A percentile compares a stretch with the other conserved stretches of the same genome.
Conservation (phyloP, 1,139 yeast genomes). For the Blastobotrys arbuscula region DNA sequence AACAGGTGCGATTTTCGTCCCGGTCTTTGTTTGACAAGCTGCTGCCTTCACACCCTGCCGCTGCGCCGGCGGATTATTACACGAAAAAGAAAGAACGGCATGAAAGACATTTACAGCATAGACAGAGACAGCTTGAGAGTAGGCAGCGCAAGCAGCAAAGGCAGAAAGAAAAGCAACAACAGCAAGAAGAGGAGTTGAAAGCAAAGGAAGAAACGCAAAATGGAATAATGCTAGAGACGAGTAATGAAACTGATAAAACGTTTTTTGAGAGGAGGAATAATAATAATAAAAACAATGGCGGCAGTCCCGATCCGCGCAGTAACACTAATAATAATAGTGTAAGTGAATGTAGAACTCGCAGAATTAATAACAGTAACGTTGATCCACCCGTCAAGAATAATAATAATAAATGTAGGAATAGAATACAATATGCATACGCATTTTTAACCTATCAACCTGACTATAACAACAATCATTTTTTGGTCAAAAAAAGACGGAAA, state of each 20-base stretch:
- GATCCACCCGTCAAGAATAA: background rate
- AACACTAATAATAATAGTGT: too few species aligned
- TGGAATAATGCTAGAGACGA: background rate
- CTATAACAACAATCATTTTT: background rate
- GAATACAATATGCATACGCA: background rate
- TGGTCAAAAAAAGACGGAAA: background rate
- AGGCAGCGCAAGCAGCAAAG: background rate
- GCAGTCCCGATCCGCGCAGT: too few species aligned
- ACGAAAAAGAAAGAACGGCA: background rate
- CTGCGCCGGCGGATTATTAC: background rate
- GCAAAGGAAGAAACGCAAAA: background rate
- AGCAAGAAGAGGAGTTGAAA: background rate
- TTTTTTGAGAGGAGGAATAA: too few species aligned
- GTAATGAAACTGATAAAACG: background rate
- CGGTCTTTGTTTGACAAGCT: conserved; percentile 1
- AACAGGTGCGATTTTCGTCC: background rate
- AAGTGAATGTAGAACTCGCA: too few species aligned
- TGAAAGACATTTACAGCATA: background rate
- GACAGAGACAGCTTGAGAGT: background rate
- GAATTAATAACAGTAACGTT: background rate
- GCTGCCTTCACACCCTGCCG: conserved; percentile 3
- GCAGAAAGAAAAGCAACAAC: background rate
- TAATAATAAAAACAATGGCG: too few species aligned
- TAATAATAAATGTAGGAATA: background rate
- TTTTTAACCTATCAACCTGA: conserved; percentile 1